Conservation (phyloP, 2,329 filamentous ascomycete species). For the Fusarium coicis region DNA sequence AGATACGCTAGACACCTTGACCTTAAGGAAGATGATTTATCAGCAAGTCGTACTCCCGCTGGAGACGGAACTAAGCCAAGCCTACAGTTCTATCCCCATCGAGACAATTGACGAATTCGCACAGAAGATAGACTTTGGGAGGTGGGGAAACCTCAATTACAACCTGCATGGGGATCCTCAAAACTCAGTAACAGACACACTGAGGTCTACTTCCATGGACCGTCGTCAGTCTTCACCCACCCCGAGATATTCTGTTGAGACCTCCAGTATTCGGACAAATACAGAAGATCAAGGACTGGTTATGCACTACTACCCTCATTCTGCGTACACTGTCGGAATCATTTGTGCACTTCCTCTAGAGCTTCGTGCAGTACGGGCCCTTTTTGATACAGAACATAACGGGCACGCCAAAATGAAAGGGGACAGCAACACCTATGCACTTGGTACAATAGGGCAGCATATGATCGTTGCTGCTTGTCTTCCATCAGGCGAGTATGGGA, state of each 20-base stretch:
- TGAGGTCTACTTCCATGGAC: too few species aligned
- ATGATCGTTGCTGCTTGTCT: not conserved
- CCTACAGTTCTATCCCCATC: fast-evolving
- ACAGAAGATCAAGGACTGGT: too few species aligned
- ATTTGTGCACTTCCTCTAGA: not conserved
- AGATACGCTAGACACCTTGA: fast-evolving
- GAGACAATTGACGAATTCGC: not conserved
- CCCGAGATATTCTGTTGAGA: too few species aligned
- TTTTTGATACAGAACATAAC: not conserved
- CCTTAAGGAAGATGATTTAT: not conserved
- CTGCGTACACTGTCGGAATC: fast-evolving
- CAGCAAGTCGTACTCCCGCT: fast-evolving
- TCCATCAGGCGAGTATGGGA: fast-evolving
- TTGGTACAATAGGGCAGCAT: fast-evolving
- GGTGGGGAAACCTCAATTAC: fast-evolving
- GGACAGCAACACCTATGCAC: not conserved
- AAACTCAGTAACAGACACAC: fast-evolving
- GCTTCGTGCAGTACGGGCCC: not conserved
- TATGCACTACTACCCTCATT: not conserved
- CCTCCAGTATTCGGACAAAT: too few species aligned
- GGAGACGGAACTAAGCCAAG: not conserved
- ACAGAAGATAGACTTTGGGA: not conserved
- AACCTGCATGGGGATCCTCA: fast-evolving
- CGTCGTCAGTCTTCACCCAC: too few species aligned
- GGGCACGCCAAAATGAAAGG: fast-evolving